These are phyloP conservation scores for Taphrina communis DNA, from an alignment of 1,139 yeast genomes.

Conservation along the genomic window DNA sequence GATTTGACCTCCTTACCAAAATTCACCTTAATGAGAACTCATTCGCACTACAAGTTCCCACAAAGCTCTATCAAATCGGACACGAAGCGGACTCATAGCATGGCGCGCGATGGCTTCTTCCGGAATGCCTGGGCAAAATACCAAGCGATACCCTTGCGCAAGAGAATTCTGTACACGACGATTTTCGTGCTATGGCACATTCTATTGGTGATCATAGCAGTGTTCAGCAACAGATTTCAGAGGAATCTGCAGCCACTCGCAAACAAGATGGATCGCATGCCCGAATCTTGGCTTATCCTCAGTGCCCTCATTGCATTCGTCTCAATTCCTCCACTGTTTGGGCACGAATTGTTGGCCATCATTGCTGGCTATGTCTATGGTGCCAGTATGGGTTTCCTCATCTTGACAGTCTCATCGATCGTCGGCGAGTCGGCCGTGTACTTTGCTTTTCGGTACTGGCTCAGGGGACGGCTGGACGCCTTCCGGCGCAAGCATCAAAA, in stretches of 20 bases:
- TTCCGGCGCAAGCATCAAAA: slow-evolving; percentile 36
- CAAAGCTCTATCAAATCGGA: too few species aligned
- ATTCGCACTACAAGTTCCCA: not conserved
- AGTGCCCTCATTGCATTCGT: slow-evolving; percentile 31
- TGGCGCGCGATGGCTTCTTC: not conserved
- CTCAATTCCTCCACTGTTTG: slow-evolving; percentile 43
- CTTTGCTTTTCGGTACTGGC: slow-evolving; percentile 39
- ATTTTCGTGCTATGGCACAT: slow-evolving; percentile 21
- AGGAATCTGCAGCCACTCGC: slow-evolving; percentile 32
- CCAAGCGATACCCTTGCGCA: slow-evolving; percentile 12
- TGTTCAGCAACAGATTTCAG: slow-evolving; percentile 24
- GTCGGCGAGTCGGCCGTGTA: slow-evolving; percentile 41
- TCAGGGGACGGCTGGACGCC: slow-evolving; percentile 27
- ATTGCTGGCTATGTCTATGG: slow-evolving; percentile 41
- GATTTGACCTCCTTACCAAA: not conserved
- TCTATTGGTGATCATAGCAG: slow-evolving; percentile 5
- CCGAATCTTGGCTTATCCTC: slow-evolving; percentile 32
- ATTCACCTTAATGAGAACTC: not conserved
- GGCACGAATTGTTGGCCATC: slow-evolving; percentile 42
- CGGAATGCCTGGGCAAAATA: slow-evolving; percentile 8
- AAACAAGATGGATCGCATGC: slow-evolving; percentile 26
- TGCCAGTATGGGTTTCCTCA: slow-evolving; percentile 21
- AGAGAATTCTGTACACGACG: slow-evolving; percentile 18
- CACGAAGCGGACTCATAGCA: not conserved
- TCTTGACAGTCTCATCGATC: slow-evolving; percentile 35